Base-by-base conservation (phyloP, 1,284 basidiomycete species). In the Pseudozyma sp. region DNA sequence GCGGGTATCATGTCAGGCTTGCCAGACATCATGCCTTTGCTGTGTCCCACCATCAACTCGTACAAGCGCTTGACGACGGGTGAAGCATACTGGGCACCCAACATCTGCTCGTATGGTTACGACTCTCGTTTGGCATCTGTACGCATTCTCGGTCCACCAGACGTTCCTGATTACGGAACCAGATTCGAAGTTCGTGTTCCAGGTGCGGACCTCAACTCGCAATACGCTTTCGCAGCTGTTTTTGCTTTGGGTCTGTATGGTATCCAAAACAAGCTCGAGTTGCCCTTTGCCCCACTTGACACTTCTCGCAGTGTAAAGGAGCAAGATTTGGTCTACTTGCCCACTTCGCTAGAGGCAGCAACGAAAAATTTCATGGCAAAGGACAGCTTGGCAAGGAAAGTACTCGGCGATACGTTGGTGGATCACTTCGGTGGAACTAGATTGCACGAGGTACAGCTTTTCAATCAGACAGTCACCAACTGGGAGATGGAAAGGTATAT, bases 61-160 rank as follows among this genome's bases (percentile, higher is more conserved):
- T 99, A 98, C 87, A 99, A 98, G 85, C 92, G 95, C 19, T 89
- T 99, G 13, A 91, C 94, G 16, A 95, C 93, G n/a, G 95, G 95
- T 18, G 93, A 94, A 84, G 86, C 92, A 1, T 95, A 92, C 87
- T 97, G 94, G 93, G 95, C 95, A 2, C 95, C 95, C 3, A 96
- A 95, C 82, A 91, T 93, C 9, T 85, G 87, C 13, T 94, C 93
- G 3, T 97, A 95, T 84, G 95, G 95, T 2, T 97, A 96, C 85
- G 96, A 98, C 86, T 95, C 93, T 21, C 92, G 95, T 36, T 91
- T 92, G 0, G 95, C 94, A 1, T 94, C 93, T 11, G 90, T 98
- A 59, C 91, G 95, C 44, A 92, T 98, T 76, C 91, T 98, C 79
- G 91, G 92, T 0, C 94, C 95, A 2, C 96, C 95, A 0, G 91